Evolutionary conservation across 2,329 filamentous ascomycete genomes (phyloP), one percentile per base, ranked within the genome.

Genomic region (Penicillium sp.): DNA sequence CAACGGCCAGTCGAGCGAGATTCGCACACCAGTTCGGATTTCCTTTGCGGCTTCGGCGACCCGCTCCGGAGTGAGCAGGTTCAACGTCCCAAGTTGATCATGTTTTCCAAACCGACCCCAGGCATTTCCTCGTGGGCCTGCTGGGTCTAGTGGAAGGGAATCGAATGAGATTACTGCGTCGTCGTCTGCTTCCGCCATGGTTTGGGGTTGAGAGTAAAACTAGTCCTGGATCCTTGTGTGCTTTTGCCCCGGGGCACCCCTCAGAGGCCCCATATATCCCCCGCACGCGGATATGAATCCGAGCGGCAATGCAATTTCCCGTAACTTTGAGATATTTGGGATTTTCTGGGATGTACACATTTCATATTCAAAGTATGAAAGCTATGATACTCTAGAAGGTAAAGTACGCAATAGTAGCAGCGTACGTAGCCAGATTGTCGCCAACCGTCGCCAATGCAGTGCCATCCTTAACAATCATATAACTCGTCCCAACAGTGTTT

Each of bases 21-120:
- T 63, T 29, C 66, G 66, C 26, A 63, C 50, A 0, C 66, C 66
- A 1, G 65, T 64, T 26, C 68, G 67, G 58, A 81, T 80, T 59
- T 81, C 78, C 16, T 70, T 70, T 0, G 77, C 74, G 0, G 78
- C 78, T 14, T 70, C 64, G 8, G 73, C 71, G 18, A 79, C 70
- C 7, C 73, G 72, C 20, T 70, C 62, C 1, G 77, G 74, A 0
- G 80, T 84, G 44, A 84, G 73, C 3, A 82, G 72, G 61, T 84
- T 84, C 4, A 84, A 68, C 44, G 78, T 81, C 31, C 82, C 82
- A 6, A 82, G 73, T 61, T 83, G 70, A 55, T 85, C 82, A 5
- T 74, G 57, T 6, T 70, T 63, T 13, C 81, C 82, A 58, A 81
- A 83, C 7, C 81, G 76, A 2, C 80, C 81, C 82, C 82, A 85